Base-by-base conservation (phyloP, 73 alveolate genomes). In the Paramecium primaurelia region DNA sequence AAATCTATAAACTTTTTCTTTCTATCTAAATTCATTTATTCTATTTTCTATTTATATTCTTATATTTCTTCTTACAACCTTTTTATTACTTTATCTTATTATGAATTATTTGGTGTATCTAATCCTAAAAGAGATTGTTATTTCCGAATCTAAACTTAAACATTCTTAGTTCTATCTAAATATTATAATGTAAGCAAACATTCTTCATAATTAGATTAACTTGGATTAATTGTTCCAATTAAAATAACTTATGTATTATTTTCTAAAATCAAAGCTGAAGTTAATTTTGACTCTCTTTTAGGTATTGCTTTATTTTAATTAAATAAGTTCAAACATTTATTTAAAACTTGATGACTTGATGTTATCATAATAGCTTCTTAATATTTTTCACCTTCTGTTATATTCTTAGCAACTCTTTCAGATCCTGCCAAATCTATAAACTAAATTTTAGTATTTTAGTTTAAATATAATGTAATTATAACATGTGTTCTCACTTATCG, bases 341-440 rank as follows among this genome's bases (percentile, higher is more conserved):
- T 42, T 32, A 80, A 80, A 12, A 80, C 51, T 16, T 42, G 25
- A 26, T 42, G 73, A 25, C 91, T 80, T 32, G 91, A 22, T 38
- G 59, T 71, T 44, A 89, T 73, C 71, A 89, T 71, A 14, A 89
- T 89, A 1, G 94, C 68, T 89, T 89, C 94, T 89, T 89, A 45
- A 47, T 89, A 89, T 20, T 89, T 89, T 16, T 68, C 68, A 26
- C 92, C 92, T 89, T 89, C 94, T 16, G 94, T 89, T 71, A 89
- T 59, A 47, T 83, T 69, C 77, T 89, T 89, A 25, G 94, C 94
- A 4, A 89, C 88, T 89, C 94, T 89, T 71, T 89, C 94, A 26
- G 94, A 89, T 18, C 94, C 94, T 71, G 94, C 94, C 49, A 89
- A 89, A 73, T 89, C 94, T n/a, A 89, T 86, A 89, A 89, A 89